A percentile compares a stretch with the other conserved stretches of the same genome.
Conservation (phyloP, 192 early-diverging fungal species). For the Umbelopsis sp. region DNA sequence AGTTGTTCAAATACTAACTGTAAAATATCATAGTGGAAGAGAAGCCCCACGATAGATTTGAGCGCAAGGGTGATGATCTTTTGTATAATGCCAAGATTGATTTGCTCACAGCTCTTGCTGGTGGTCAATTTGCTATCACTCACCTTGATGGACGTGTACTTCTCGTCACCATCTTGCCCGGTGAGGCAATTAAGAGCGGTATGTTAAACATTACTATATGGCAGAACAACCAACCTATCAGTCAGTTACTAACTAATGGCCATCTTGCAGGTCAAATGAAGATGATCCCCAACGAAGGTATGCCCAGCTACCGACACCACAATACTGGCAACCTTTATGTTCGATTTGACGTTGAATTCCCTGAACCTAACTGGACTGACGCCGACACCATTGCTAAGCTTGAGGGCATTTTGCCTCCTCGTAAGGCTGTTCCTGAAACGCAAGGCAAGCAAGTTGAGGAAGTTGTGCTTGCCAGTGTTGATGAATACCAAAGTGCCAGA, state of each 20-base stretch:
- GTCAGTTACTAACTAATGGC: background rate
- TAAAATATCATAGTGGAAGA: constrained; percentile 65
- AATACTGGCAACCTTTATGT: constrained; percentile 92
- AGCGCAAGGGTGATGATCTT: constrained; percentile 92
- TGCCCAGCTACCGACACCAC: constrained; percentile 91
- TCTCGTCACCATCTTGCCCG: constrained; percentile 87
- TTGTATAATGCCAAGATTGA: constrained; percentile 93
- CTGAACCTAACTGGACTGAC: constrained; percentile 76
- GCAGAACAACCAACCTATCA: background rate
- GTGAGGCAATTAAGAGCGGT: constrained; percentile 94
- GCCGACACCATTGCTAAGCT: constrained; percentile 73
- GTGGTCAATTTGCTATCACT: constrained; percentile 88
- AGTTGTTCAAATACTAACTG: background rate
- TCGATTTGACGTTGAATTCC: constrained; percentile 95
- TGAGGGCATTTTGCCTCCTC: constrained; percentile 80
- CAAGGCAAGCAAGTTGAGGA: constrained; percentile 78
- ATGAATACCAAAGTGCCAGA: constrained; percentile 30
- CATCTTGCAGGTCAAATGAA: constrained; percentile 67
- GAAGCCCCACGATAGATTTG: constrained; percentile 92
- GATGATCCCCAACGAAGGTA: constrained; percentile 88
- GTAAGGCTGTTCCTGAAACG: constrained; percentile 53
- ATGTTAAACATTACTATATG: constrained; percentile 7
- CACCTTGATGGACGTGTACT: constrained; percentile 94
- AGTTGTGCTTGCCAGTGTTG: constrained; percentile 64
- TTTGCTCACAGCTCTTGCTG: constrained; percentile 91